phyloP scores from a whole-genome alignment of 805 yeast species.

The Priceomyces medius region DNA sequence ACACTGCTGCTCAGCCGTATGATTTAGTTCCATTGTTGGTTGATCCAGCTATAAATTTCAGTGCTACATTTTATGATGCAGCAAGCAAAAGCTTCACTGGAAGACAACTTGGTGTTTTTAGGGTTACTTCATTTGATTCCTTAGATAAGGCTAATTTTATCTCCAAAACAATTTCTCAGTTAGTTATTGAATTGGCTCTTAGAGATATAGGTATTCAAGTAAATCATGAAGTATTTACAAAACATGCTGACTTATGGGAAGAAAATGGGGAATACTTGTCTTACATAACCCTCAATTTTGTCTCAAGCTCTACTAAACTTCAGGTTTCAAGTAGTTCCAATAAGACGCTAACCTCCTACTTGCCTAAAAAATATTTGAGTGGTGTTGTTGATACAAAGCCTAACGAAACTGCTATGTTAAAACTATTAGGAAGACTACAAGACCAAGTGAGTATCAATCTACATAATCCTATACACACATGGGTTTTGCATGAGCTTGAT shows the following conservation, averaged over 20 bases:
- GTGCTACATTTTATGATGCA: constrained; percentile 45
- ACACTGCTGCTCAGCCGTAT: constrained; percentile 30
- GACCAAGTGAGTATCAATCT: constrained; percentile 45
- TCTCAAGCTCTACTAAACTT: constrained; percentile 37
- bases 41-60: constrained; percentile 41
- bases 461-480: constrained; percentile 56
- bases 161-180: constrained; percentile 47
- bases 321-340: constrained; percentile 44
- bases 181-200: constrained; percentile 47
- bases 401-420: constrained; percentile 44
- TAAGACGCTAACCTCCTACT: constrained; percentile 33
- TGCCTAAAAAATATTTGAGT: constrained; percentile 36
- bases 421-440: constrained; percentile 48
- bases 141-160: constrained; percentile 50
- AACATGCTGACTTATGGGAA: constrained; percentile 48
- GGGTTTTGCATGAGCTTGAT: constrained; percentile 42
- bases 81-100: constrained; percentile 36
- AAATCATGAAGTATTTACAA: constrained; percentile 31
- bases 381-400: constrained; percentile 43
- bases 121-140: constrained; percentile 51
- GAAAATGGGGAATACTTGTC: constrained; percentile 43
- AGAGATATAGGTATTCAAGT: constrained; percentile 39
- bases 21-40: constrained; percentile 29
- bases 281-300: constrained; percentile 39
- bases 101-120: constrained; percentile 50